Conservation (phyloP, 495 filamentous ascomycete genomes). For the Neurospora sp. region DNA sequence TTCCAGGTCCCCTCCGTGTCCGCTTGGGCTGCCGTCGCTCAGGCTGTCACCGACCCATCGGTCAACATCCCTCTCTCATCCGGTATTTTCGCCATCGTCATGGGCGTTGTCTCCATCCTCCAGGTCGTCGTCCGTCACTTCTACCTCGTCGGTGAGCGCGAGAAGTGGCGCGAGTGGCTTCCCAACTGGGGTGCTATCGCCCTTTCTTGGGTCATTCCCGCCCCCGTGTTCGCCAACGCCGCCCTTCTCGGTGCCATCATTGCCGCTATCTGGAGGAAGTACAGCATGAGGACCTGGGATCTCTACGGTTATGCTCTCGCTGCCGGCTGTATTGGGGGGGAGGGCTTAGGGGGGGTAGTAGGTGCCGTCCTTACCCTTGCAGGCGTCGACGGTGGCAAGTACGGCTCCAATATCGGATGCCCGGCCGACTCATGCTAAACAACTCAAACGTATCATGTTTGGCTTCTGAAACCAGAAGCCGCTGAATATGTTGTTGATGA, state of each 20-base stretch:
- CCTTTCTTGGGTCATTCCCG: constrained; percentile 49
- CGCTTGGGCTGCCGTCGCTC: constrained; percentile 55
- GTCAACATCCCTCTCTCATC: constrained; percentile 43
- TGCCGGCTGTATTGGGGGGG: constrained; percentile 16
- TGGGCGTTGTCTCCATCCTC: constrained; percentile 38
- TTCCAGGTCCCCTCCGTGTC: constrained; percentile 53
- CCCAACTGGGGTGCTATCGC: constrained; percentile 61
- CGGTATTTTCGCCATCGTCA: constrained; percentile 47
- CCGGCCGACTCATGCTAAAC: constrained; percentile 23
- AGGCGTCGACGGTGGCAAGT: constrained; percentile 34
- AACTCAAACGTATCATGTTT: not conserved
- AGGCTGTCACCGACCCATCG: constrained; percentile 41
- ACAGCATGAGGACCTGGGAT: constrained; percentile 44
- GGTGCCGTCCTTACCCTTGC: constrained; percentile 46
- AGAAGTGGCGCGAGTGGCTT: constrained; percentile 46
- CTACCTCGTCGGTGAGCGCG: constrained; percentile 35
- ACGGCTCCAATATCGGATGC: constrained; percentile 42
- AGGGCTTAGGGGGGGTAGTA: constrained; percentile 11
- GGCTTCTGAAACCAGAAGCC: not conserved
- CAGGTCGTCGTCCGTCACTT: constrained; percentile 50
- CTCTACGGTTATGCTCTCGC: constrained; percentile 56
- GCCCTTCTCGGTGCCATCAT: constrained; percentile 48
- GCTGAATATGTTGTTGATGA: not conserved
- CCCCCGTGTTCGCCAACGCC: constrained; percentile 33
- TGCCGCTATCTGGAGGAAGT: constrained; percentile 51